A percentile compares a stretch with the other conserved stretches of the same genome.
Evolutionary conservation across 495 filamentous ascomycete species (phyloP).

Genomic region (Penicillium odoratum): DNA sequence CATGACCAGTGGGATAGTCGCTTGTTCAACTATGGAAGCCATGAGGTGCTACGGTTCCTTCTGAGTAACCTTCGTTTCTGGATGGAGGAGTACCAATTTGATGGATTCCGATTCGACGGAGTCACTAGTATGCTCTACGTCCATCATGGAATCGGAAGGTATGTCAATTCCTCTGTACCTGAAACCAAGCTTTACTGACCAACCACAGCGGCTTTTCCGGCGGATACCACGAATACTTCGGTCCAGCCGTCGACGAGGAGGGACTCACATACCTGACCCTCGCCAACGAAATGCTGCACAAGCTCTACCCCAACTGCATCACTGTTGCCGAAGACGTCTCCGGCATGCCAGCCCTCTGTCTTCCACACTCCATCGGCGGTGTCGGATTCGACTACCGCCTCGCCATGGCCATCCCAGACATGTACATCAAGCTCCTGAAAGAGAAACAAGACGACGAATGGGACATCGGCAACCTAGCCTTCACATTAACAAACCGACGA

Average conservation of each 20-base stretch:
- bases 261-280: constrained; percentile 95
- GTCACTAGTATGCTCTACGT: constrained; percentile 97
- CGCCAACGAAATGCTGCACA: constrained; percentile 94
- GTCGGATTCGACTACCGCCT: constrained; percentile 97
- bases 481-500: constrained; percentile 86
- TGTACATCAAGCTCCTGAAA: constrained; percentile 99
- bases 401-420: constrained; percentile 96
- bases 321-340: constrained; percentile 97
- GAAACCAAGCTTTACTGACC: constrained; percentile 1
- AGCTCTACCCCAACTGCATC: constrained; percentile 79
- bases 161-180: constrained; percentile 41
- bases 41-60: constrained; percentile 92
- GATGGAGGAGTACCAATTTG: constrained; percentile 98
- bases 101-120: constrained; percentile 96
- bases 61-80: constrained; percentile 96
- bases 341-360: constrained; percentile 93
- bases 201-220: constrained; percentile 83
- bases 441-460: constrained; percentile 89
- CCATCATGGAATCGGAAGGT: constrained; percentile 98
- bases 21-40: constrained; percentile 93
- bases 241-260: constrained; percentile 87
- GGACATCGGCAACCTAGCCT: constrained; percentile 84
- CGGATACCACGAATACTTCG: constrained; percentile 98
- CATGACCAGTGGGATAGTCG: constrained; percentile 96
- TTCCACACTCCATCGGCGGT: constrained; percentile 81